Base-by-base conservation (phyloP, 2,329 filamentous ascomycete genomes). In the Aureobasidium sp. region DNA sequence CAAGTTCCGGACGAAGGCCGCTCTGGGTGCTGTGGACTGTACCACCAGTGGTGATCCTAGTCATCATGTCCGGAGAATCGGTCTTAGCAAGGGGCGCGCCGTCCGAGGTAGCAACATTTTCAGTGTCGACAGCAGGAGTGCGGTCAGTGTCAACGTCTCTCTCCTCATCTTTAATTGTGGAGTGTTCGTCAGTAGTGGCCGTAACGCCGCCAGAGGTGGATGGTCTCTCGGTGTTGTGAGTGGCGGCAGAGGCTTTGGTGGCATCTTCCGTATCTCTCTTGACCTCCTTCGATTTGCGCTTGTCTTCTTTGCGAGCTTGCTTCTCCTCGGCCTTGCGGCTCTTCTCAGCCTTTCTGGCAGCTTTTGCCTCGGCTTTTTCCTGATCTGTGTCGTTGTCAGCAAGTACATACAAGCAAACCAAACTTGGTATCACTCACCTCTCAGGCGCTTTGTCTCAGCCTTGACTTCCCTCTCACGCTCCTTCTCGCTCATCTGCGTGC, bases 401-500 rank as follows among this genome's bases (percentile, higher is more conserved):
- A 50, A 33, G 19, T 6, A 10, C 7, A 19, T 33, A 15, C 5
- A 25, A 3, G 2, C 6, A 25, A 8, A 11, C 25, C 3, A 21
- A 27, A 8, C 7, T 7, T 31, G 29, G 6, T 0, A 27, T 63
- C 21, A 74, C 83, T 71, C 71, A 88, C 87, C 81, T 70, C 81
- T 87, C 17, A 82, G 67, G 29, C 72, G 70, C 64, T 74, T 77
- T 65, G 73, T 70, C 63, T 77, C 75, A 1, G 74, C 74, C 64
- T 79, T 79, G 64, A 76, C 68, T 59, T 76, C 74, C 45, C 72
- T 71, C 47, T 73, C 69, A 29, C 74, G 73, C 57, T 81, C 76
- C 65, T 83, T 85, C 65, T 84, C 79, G 49, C 74, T 77, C 49
- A 78, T 78, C 51, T 82, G 80, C 53, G 84, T 79, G 57, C 85